A percentile compares a stretch with the other conserved stretches of the same genome.
Evolutionary conservation across 106 monocot genomes (phyloP).

Genomic region (Platanthera guangdongensis): DNA sequence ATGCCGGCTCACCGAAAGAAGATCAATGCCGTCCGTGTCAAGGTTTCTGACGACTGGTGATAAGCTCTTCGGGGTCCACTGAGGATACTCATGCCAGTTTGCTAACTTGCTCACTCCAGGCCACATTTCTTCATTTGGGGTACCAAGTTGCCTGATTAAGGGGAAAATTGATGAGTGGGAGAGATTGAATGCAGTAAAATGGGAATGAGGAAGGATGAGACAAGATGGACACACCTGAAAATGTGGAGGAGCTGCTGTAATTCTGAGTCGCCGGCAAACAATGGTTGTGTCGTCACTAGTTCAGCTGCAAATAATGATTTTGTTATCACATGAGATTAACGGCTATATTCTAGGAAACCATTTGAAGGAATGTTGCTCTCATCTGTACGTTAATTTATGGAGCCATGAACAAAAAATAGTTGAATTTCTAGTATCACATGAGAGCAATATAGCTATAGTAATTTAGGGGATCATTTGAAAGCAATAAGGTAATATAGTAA

Average conservation of each 20-base stretch:
- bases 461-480: no score
- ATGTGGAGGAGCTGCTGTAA: conserved; percentile 91
- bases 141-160: conserved; percentile 57
- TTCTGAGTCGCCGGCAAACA: conserved; percentile 93
- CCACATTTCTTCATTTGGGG: conserved; percentile 87
- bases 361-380: background rate
- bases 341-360: background rate
- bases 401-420: no score
- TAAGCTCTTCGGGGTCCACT: conserved; percentile 57
- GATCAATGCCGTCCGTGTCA: conserved; percentile 55
- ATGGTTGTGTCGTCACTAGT: conserved; percentile 69
- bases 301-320: conserved; percentile 38
- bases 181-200: background rate
- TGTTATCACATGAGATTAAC: background rate
- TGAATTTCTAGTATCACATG: no score
- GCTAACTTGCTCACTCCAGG: conserved; percentile 79
- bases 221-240: conserved; percentile 39
- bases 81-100: conserved; percentile 92
- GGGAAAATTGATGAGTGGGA: background rate
- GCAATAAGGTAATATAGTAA: background rate
- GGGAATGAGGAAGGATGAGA: background rate
- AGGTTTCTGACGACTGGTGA: conserved; percentile 46
- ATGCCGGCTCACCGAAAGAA: conserved; percentile 54
- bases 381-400: no score
- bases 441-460: no score